These are phyloP conservation scores for Aspergillus candidus DNA, from an alignment of 2,329 filamentous ascomycete genomes.

Conservation along the genomic window DNA sequence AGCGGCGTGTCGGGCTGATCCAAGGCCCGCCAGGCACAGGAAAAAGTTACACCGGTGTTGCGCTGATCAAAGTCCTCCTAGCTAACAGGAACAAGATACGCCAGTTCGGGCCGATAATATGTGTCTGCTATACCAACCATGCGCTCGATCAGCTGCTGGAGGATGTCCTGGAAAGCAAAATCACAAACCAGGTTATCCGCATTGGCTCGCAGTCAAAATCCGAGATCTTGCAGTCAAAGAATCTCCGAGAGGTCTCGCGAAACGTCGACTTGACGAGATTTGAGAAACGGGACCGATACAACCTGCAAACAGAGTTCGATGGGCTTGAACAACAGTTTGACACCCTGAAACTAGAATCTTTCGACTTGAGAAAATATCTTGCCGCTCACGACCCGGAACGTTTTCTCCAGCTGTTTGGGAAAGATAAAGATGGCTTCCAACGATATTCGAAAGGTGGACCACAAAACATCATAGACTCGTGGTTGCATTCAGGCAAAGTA, in stretches of 20 bases:
- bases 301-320: slow-evolving; percentile 3
- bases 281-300: slow-evolving; percentile 19
- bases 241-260: slow-evolving; percentile 37
- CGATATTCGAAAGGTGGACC: slow-evolving; percentile 3
- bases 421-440: slow-evolving; percentile 16
- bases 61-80: slow-evolving; percentile 20
- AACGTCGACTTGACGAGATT: slow-evolving; percentile 33
- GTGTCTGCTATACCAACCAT: slow-evolving; percentile 49
- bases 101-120: slow-evolving; percentile 43
- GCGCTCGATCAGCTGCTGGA: slow-evolving; percentile 56
- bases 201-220: slow-evolving; percentile 57
- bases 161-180: slow-evolving; percentile 43
- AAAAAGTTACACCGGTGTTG: slow-evolving; percentile 23
- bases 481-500: slow-evolving; percentile 12
- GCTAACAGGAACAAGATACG: slow-evolving; percentile 18
- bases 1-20: slow-evolving; percentile 17
- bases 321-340: neutral
- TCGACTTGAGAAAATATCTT: neutral
- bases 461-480: slow-evolving; percentile 11
- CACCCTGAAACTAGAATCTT: neutral
- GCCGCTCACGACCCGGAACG: neutral
- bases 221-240: slow-evolving; percentile 45
- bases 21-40: slow-evolving; percentile 27
- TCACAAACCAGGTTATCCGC: slow-evolving; percentile 48
- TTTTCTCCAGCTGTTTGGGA: slow-evolving; percentile 4